phyloP scores from a whole-genome alignment of 2,329 filamentous ascomycete genomes.

The Penicillium concentricum region DNA sequence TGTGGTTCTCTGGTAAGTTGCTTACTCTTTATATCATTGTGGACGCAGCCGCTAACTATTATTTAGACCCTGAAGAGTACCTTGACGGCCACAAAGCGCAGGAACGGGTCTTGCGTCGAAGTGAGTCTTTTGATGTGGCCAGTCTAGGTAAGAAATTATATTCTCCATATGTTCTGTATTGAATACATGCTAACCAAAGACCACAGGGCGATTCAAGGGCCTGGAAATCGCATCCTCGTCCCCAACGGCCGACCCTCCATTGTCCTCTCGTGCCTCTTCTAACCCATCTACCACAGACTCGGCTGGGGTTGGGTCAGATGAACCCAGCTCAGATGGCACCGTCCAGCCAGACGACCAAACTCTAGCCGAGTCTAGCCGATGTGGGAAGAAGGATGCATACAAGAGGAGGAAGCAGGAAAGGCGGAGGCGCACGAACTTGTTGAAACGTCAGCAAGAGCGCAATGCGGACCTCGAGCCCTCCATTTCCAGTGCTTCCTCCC shows the following conservation, averaged over 20 bases:
- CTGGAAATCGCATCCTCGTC: neutral
- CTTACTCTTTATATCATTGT: neutral
- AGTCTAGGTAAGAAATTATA: neutral
- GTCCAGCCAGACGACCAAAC: neutral
- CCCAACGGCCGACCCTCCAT: neutral
- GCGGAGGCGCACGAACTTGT: neutral
- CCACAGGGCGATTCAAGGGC: neutral
- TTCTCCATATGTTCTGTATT: neutral
- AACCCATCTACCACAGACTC: neutral
- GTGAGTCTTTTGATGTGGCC: neutral
- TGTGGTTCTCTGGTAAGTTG: conserved; percentile 1
- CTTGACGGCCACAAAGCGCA: neutral
- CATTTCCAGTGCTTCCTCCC: neutral
- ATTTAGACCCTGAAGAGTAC: neutral
- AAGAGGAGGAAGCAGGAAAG: neutral
- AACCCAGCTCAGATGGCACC: neutral
- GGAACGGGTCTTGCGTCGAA: neutral
- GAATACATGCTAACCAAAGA: neutral
- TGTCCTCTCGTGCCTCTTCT: neutral
- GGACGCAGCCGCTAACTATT: neutral
- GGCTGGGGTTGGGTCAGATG: neutral
- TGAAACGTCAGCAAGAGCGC: neutral
- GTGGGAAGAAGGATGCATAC: neutral
- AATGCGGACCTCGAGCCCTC: neutral
- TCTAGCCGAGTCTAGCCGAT: neutral